Evolutionary conservation across 768 basidiomycete species (phyloP).

Genomic region (Dacryopinax spathularia): DNA sequence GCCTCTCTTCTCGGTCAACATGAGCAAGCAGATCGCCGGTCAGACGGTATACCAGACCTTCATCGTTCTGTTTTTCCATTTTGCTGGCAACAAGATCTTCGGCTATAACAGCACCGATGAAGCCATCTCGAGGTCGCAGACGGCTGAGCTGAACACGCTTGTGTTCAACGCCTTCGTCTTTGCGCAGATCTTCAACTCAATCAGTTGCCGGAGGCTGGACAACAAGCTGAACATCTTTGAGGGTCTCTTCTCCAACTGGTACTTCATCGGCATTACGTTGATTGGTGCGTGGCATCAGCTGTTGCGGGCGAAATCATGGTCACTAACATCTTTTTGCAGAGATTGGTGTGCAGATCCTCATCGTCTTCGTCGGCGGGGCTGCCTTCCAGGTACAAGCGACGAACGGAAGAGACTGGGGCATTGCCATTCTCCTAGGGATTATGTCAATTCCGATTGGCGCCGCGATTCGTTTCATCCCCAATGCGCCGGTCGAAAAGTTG

Average conservation of each 20-base stretch:
- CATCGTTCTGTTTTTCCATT: slow-evolving; percentile 81
- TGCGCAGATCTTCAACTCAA: slow-evolving; percentile 89
- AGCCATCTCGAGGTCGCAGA: slow-evolving; percentile 23
- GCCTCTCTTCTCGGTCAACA: slow-evolving; percentile 79
- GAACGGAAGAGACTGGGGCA: slow-evolving; percentile 78
- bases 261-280: slow-evolving; percentile 69
- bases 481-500: slow-evolving; percentile 55
- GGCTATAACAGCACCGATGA: slow-evolving; percentile 30
- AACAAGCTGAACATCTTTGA: slow-evolving; percentile 77
- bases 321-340: slow-evolving; percentile 33
- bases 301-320: neutral
- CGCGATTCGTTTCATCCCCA: slow-evolving; percentile 67
- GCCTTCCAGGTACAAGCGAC: slow-evolving; percentile 82
- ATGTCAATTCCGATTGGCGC: slow-evolving; percentile 80
- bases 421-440: slow-evolving; percentile 73
- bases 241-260: slow-evolving; percentile 62
- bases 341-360: slow-evolving; percentile 70
- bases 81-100: slow-evolving; percentile 60
- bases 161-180: slow-evolving; percentile 99
- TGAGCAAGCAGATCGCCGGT: slow-evolving; percentile 91
- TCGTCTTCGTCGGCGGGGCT: slow-evolving; percentile 80
- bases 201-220: slow-evolving; percentile 83
- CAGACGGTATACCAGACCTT: slow-evolving; percentile 79
- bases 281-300: slow-evolving; percentile 44
- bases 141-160: slow-evolving; percentile 55